A percentile compares a stretch with the other conserved stretches of the same genome.
phyloP scores from a whole-genome alignment of 257 asterid genomes.

The Ophiorrhiza pumila region DNA sequence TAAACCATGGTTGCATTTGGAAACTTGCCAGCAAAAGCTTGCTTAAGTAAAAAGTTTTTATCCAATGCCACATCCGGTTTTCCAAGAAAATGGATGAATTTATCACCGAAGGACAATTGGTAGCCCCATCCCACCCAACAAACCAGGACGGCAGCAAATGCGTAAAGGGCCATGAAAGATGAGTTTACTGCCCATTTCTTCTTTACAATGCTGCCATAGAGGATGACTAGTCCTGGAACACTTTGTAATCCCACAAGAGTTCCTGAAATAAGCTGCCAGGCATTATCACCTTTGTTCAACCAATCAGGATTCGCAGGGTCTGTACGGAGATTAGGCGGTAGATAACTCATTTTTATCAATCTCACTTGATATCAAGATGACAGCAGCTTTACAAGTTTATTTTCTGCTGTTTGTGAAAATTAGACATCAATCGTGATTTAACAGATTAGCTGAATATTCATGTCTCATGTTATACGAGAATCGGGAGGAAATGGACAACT shows the following conservation, averaged over 20 bases:
- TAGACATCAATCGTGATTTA: not conserved
- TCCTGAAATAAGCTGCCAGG: constrained; percentile 78
- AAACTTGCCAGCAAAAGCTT: constrained; percentile 38
- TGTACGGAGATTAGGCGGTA: constrained; percentile 38
- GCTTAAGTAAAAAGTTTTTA: constrained; percentile 35
- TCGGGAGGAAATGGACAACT: not conserved
- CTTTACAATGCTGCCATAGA: constrained; percentile 77
- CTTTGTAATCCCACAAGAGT: constrained; percentile 76
- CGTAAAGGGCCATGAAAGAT: constrained; percentile 79
- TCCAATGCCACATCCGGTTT: constrained; percentile 48
- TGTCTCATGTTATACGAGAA: not conserved
- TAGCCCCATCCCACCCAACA: constrained; percentile 90
- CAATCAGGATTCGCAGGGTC: constrained; percentile 49
- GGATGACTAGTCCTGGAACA: constrained; percentile 64
- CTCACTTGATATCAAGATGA: no score
- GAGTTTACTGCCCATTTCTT: constrained; percentile 90
- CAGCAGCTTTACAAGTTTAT: not conserved
- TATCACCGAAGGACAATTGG: constrained; percentile 56
- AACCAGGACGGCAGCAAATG: constrained; percentile 65
- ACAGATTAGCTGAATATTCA: not conserved
- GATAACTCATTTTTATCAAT: constrained; percentile 20
- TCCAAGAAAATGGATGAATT: constrained; percentile 48
- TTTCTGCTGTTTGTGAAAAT: not conserved
- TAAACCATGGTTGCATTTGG: constrained; percentile 68
- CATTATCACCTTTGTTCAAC: constrained; percentile 78